Conservation (phyloP, 1,284 basidiomycete genomes). For the Schizophyllum commune region DNA sequence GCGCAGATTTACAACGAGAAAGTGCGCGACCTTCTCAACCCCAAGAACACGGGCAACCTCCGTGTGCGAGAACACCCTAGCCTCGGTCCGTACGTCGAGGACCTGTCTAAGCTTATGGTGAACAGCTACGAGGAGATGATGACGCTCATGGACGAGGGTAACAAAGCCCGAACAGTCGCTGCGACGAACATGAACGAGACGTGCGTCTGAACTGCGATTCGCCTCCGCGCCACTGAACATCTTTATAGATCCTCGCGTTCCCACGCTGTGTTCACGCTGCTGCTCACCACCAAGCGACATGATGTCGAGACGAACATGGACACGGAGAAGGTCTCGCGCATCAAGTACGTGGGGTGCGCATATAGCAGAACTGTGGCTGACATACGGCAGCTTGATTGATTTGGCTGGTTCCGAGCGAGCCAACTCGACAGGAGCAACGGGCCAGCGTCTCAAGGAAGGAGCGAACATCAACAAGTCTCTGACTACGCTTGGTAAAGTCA, state of each 20-base stretch:
- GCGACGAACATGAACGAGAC: constrained; percentile 99
- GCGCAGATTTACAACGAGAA: constrained; percentile 95
- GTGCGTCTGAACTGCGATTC: constrained; percentile 29
- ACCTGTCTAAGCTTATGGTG: constrained; percentile 90
- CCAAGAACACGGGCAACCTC: constrained; percentile 93
- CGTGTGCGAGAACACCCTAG: constrained; percentile 96
- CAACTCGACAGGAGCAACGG: constrained; percentile 95
- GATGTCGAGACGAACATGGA: constrained; percentile 80
- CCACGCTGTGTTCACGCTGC: constrained; percentile 94
- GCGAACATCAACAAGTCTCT: constrained; percentile 98
- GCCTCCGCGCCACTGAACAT: neutral
- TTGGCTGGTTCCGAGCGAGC: constrained; percentile 96
- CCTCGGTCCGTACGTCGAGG: constrained; percentile 94
- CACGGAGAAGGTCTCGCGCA: constrained; percentile 95
- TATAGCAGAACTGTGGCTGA: constrained; percentile 1
- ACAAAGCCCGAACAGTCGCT: constrained; percentile 95
- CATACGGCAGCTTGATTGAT: constrained; percentile 67
- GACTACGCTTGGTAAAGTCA: constrained; percentile 96
- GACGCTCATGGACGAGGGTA: constrained; percentile 98
- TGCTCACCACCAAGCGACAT: constrained; percentile 85
- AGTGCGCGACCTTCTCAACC: constrained; percentile 94
- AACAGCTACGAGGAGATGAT: constrained; percentile 93
- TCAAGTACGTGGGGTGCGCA: constrained; percentile 50
- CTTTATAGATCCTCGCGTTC: constrained; percentile 79
- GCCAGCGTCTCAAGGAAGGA: constrained; percentile 89